Conservation (phyloP, 2,329 filamentous ascomycete genomes). For the Aspergillus texensis region DNA sequence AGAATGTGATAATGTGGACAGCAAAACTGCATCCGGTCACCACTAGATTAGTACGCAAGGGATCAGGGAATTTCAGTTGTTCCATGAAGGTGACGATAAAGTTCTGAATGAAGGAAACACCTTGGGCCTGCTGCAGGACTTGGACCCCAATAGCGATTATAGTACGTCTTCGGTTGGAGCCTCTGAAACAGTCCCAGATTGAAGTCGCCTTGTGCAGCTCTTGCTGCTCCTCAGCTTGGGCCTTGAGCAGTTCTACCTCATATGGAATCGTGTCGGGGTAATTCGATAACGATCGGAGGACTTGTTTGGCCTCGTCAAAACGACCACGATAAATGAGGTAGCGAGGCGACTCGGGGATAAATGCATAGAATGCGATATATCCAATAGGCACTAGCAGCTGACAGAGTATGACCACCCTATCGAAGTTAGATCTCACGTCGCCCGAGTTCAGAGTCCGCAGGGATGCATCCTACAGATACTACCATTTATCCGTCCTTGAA, state of each 20-base stretch:
- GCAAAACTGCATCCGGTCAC: conserved; percentile 11
- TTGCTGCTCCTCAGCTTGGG: not conserved
- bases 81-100: conserved; percentile 19
- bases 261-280: not conserved
- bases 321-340: not conserved
- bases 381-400: not conserved
- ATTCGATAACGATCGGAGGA: not conserved
- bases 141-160: conserved; percentile 13
- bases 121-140: conserved; percentile 21
- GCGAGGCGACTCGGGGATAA: not conserved
- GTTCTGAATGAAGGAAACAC: conserved; percentile 19
- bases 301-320: not conserved
- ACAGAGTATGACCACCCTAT: not conserved
- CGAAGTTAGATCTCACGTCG: not conserved
- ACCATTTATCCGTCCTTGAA: not conserved
- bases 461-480: not conserved
- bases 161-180: not conserved
- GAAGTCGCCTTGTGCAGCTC: not conserved
- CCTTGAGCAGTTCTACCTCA: not conserved
- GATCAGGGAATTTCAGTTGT: conserved; percentile 13
- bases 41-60: conserved; percentile 10
- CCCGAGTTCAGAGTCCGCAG: too few relatives aligned
- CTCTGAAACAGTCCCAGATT: not conserved
- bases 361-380: not conserved
- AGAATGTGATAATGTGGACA: conserved; percentile 15